Evolutionary conservation across 2,329 filamentous ascomycete genomes (phyloP), one percentile per base, ranked within the genome.

Genomic region (Alternaria metachromatica): DNA sequence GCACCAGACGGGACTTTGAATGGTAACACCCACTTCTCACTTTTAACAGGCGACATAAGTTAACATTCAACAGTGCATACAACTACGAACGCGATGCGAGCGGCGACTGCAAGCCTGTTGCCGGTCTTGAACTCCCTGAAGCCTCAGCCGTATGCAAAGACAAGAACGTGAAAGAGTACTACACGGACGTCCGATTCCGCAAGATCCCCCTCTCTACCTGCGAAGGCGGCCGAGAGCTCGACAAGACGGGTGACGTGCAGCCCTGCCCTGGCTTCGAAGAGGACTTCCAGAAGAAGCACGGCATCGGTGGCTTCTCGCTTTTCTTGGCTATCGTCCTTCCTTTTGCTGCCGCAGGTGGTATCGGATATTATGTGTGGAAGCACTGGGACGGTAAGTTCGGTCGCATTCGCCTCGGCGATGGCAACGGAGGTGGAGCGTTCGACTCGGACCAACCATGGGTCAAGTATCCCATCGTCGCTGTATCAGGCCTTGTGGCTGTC

Each of bases 351-450:
- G 95, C 96, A 1, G 87, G 83, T 1, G 90, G 85, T 5, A 85
- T 91, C 13, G 96, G 96, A 43, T 97, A 92, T 84, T 97, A 89
- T 81, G 90, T 95, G 20, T 97, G 90, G 84, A 87, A 84, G 64
- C 92, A 92, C 80, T 97, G 93, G 92, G 90, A 89, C 72, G 89
- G 89, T 80, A 96, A 96, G 78, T 97, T 98, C 77, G 96, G 96
- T 11, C 90, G 95, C 77, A 84, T 99, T 77, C 88, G 93, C 21
- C 88, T 99, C 13, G 96, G 96, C 60, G 96, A 97, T 8, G 48
- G 55, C 4, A 51, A 51, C 2, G 68, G 69, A 7, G 68, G 73
- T 2, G 61, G 67, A 12, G 66, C 69, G 11, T 76, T 76, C 28
- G 89, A 94, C 74, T 86, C 87, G 67, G 91, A 96, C 56, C 88